phyloP scores from a whole-genome alignment of 2,329 filamentous ascomycete genomes.

The Eutypella sp. region DNA sequence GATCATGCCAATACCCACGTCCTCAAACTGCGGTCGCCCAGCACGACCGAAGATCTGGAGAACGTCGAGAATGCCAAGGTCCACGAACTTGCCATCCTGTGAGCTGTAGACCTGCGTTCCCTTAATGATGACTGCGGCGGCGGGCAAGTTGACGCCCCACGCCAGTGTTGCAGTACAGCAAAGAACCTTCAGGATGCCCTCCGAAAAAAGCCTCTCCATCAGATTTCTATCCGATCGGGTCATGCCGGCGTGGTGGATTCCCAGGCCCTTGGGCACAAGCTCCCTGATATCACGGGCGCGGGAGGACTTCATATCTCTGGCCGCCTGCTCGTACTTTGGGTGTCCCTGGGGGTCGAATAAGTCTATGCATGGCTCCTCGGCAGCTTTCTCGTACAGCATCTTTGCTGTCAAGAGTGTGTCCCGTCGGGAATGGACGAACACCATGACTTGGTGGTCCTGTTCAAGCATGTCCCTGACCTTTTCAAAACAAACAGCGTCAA shows the following conservation, averaged over 20 bases:
- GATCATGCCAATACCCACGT: slow-evolving; percentile 96
- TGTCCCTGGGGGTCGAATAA: slow-evolving; percentile 79
- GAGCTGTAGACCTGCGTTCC: slow-evolving; percentile 96
- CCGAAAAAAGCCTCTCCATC: slow-evolving; percentile 86
- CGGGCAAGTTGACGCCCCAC: slow-evolving; percentile 98
- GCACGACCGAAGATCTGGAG: slow-evolving; percentile 98
- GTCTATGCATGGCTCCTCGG: slow-evolving; percentile 72
- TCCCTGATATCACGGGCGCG: slow-evolving; percentile 85
- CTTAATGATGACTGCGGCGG: slow-evolving; percentile 95
- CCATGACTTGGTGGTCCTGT: slow-evolving; percentile 94
- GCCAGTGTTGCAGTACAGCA: slow-evolving; percentile 97
- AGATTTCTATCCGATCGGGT: slow-evolving; percentile 87
- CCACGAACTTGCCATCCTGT: slow-evolving; percentile 93
- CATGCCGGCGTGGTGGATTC: slow-evolving; percentile 97
- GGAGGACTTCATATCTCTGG: slow-evolving; percentile 79
- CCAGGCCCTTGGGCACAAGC: slow-evolving; percentile 82
- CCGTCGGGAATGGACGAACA: slow-evolving; percentile 95
- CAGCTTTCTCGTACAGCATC: slow-evolving; percentile 79
- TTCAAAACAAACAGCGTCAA: slow-evolving; percentile 83
- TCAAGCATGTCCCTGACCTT: slow-evolving; percentile 94
- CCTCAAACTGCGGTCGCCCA: slow-evolving; percentile 94
- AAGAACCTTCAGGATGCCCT: slow-evolving; percentile 92
- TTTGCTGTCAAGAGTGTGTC: slow-evolving; percentile 88
- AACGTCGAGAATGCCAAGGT: slow-evolving; percentile 93
- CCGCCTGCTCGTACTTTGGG: slow-evolving; percentile 72